phyloP scores from a whole-genome alignment of 768 basidiomycete genomes.

The Mycena pura region DNA sequence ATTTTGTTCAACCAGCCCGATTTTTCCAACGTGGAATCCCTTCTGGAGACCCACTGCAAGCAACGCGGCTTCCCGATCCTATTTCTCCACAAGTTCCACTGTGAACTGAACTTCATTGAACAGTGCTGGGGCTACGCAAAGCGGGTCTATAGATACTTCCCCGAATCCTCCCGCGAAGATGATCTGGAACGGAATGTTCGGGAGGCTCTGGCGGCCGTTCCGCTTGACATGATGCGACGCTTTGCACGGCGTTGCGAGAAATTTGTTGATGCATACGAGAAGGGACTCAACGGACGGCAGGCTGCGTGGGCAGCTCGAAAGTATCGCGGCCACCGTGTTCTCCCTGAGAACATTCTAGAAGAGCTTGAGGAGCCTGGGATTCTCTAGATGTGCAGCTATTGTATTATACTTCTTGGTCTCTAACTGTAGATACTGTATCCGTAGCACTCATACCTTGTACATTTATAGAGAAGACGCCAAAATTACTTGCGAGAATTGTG shows the following conservation, averaged over 20 bases:
- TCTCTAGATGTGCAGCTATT: too few relatives aligned
- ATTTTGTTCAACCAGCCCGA: constrained; percentile 29
- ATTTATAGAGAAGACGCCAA: too few relatives aligned
- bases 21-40: constrained; percentile 19
- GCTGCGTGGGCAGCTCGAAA: background rate
- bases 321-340: background rate
- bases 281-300: background rate
- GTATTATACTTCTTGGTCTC: too few relatives aligned
- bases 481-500: too few relatives aligned
- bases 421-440: too few relatives aligned
- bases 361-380: background rate
- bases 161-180: constrained; percentile 11
- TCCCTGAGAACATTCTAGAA: background rate
- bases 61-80: background rate
- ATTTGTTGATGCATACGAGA: background rate
- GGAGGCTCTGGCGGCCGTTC: constrained; percentile 28
- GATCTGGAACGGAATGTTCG: constrained; percentile 36
- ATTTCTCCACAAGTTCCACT: constrained; percentile 15
- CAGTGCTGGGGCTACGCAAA: constrained; percentile 34
- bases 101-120: constrained; percentile 36
- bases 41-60: background rate
- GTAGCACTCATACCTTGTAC: too few relatives aligned
- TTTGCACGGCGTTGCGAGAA: background rate
- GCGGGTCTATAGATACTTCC: constrained; percentile 23
- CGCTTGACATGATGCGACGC: constrained; percentile 9